Evolutionary conservation across 164 flowering plant genomes (phyloP).

Genomic region (grape (Vitis vinifera)): ASM3070453v1 NC_081823.1:26341501-26342000

Average conservation of each 20-base stretch:
- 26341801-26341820: conserved; percentile 87
- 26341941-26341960: not conserved
- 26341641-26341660: no score
- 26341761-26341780: conserved; percentile 67
- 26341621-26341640: no score
- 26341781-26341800: conserved; percentile 87
- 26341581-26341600: no score
- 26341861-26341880: conserved; percentile 24
- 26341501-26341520: no score
- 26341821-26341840: conserved; percentile 67
- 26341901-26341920: not conserved
- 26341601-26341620: no score
- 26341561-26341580: no score
- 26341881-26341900: conserved; percentile 43
- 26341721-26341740: no score
- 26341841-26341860: conserved; percentile 65
- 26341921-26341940: not conserved
- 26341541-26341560: no score
- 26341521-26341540: no score
- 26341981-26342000: conserved; percentile 59
- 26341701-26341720: no score
- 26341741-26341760: not conserved
- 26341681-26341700: no score
- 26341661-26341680: no score
- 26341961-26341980: conserved; percentile 57